phyloP scores from a whole-genome alignment of 2,329 filamentous ascomycete species.

The Penicillium brevicompactum region DNA sequence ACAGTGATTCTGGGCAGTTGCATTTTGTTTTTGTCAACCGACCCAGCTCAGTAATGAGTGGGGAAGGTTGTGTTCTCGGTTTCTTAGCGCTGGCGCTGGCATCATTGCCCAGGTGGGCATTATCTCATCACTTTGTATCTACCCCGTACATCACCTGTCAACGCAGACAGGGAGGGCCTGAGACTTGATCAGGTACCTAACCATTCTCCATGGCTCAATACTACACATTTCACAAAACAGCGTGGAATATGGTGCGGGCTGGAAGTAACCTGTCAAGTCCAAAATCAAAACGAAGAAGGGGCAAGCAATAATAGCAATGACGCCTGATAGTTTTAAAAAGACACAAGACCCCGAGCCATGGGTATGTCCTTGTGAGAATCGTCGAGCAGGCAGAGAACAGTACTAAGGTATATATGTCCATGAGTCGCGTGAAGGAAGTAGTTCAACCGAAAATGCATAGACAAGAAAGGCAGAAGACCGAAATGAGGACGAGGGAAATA shows the following conservation, averaged over 20 bases:
- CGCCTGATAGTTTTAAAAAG: no score
- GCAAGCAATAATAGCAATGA: no score
- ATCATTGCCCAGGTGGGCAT: not conserved
- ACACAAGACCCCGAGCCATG: not conserved
- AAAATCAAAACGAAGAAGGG: no score
- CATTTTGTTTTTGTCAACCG: slow-evolving; percentile 46
- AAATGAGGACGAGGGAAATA: slow-evolving; percentile 1
- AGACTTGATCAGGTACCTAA: no score
- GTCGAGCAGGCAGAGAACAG: not conserved
- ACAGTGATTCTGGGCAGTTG: slow-evolving; percentile 48
- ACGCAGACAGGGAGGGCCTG: not conserved
- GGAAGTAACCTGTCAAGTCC: no score
- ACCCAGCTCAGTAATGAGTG: slow-evolving; percentile 28
- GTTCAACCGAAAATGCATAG: slow-evolving; percentile 11
- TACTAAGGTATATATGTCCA: slow-evolving; percentile 20
- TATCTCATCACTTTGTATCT: not conserved
- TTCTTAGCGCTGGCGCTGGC: slow-evolving; percentile 5
- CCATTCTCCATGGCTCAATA: not conserved
- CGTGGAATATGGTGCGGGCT: no score
- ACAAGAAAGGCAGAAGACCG: not conserved
- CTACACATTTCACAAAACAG: no score
- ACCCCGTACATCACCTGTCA: not conserved
- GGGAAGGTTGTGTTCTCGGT: not conserved
- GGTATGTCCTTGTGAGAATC: slow-evolving; percentile 1
- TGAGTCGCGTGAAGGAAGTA: slow-evolving; percentile 8